phyloP scores from a whole-genome alignment of 2,329 filamentous ascomycete species.

The Grosmannia clavigera region DNA sequence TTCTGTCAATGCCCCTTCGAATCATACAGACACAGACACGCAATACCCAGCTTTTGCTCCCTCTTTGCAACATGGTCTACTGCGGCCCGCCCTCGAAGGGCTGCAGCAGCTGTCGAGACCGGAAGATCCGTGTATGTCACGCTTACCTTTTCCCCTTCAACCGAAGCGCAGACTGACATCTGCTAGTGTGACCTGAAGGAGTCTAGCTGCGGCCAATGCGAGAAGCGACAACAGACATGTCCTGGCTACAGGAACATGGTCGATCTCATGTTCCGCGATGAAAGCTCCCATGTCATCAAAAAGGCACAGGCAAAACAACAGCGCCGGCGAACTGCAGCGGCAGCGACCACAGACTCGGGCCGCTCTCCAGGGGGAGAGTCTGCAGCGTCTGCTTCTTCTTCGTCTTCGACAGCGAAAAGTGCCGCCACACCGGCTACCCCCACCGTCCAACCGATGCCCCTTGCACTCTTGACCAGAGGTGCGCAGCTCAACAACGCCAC shows the following conservation, averaged over 20 bases:
- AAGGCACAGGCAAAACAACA: constrained; percentile 30
- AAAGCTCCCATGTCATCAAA: constrained; percentile 42
- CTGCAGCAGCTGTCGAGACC: constrained; percentile 41
- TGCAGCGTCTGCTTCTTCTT: background rate
- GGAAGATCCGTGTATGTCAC: constrained; percentile 40
- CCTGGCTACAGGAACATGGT: constrained; percentile 43
- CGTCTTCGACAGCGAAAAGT: constrained; percentile 1
- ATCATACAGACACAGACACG: background rate
- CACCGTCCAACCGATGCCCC: background rate
- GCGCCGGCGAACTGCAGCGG: constrained; percentile 15
- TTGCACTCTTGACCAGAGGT: constrained; percentile 3
- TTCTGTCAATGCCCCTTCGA: background rate
- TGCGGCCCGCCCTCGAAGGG: constrained; percentile 46
- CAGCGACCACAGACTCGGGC: constrained; percentile 4
- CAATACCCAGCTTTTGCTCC: background rate
- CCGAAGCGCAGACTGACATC: background rate
- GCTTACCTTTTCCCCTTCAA: background rate
- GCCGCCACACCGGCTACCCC: background rate
- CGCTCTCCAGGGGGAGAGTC: constrained; percentile 14
- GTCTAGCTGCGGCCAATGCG: constrained; percentile 41
- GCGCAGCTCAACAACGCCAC: background rate
- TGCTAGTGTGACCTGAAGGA: constrained; percentile 39
- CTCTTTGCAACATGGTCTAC: constrained; percentile 33
- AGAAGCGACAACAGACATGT: constrained; percentile 36
- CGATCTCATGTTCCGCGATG: constrained; percentile 46